Base-by-base conservation (phyloP, 2,329 filamentous ascomycete species). In the Beauveria rudraprayagi region DNA sequence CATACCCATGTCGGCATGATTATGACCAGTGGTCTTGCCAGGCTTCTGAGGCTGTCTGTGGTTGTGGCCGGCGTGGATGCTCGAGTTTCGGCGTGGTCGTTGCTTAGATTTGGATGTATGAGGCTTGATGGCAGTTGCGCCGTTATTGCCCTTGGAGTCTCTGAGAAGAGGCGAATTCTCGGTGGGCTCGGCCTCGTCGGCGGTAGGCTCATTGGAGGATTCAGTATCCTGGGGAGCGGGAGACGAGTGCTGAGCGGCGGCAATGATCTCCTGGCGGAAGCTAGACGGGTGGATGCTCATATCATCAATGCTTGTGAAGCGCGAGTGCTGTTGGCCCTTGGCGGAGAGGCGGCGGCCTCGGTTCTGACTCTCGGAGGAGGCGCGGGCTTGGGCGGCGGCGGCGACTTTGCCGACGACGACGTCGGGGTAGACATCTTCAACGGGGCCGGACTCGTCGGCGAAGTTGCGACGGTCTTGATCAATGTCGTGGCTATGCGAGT, bases 1-100 rank as follows among this genome's bases (percentile, higher is more conserved):
- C 93, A 99, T 97, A 73, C 96, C 96, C 79, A 99, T 88, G 70
- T 99, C 92, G 62, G 79, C 87, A 71, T 96, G 91, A 64, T 79
- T 90, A 72, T 95, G 91, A 34, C 89, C 85, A 66, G 86, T 83
- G 63, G 84, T 82, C 63, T 84, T 81, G 48, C 66, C 69, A 16
- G 79, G 72, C 61, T 88, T 82, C 68, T 85, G 86, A 1, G 90
- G 88, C 66, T 92, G 84, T 62, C 81, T 87, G 73, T 97, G 94
- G 69, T 92, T 91, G 75, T 97, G 93, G 58, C 83, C 79, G 47
- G 81, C 78, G 72, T 96, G 91, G 11, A 82, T 72, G 51, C 76
- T 78, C 8, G 82, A 85, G 65, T 83, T 81, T 44, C 75, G 71
- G 41, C 75, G 72, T 17, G 66, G 54, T 40, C 73, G 65, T 28